Evolutionary conservation across 768 basidiomycete genomes (phyloP), one percentile per base, ranked within the genome.

Genomic region (Russula abietina): DNA sequence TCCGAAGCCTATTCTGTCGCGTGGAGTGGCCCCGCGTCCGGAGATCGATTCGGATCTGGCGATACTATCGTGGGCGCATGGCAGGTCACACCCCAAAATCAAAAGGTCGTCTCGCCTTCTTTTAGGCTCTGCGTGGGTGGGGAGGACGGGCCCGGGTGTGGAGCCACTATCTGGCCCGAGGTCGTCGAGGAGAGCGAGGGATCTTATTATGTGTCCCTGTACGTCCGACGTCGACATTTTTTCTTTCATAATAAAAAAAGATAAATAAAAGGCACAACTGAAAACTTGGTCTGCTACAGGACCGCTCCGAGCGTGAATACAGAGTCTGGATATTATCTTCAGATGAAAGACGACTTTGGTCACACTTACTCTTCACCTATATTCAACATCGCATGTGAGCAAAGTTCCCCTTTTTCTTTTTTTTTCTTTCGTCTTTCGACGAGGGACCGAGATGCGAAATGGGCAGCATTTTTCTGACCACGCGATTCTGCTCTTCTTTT

Each of bases 51-150:
- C 57, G 65, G 53, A 11, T 61, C 74, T 0, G 74, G 72, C 12
- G 75, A 76, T 51, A 70, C 67, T 2, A 71, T 77, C 33, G 60
- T 71, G 45, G 73, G 68, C 12, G 63, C 71, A 41, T 76, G 76
- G 76, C 69, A 54, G 22, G 49, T 70, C 2, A 55, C 36, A 12
- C 17, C 67, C 1, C 57, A 69, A 26, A 53, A 67, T 1, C 57
- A 69, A 26, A 53, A 67, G 4, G 64, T 75, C 26, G 68, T 70
- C 16, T 73, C 74, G 11, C 76, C 76, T 9, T 71, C 75, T 0
- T 74, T 77, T 64, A 69, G 68, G 50, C 71, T 77, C 17, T 77
- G 76, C 59, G 43, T 49, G 8, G 59, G 60, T 14, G 61, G 64
- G 17, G 56, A 57, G 43, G 53, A 50, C 49, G 59, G n/a, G n/a